Percentiles rank a stretch among this genome's conserved stretches.
Evolutionary conservation across 2,329 filamentous ascomycete species (phyloP).

Genomic region (Trichoderma endophyticum): DNA sequence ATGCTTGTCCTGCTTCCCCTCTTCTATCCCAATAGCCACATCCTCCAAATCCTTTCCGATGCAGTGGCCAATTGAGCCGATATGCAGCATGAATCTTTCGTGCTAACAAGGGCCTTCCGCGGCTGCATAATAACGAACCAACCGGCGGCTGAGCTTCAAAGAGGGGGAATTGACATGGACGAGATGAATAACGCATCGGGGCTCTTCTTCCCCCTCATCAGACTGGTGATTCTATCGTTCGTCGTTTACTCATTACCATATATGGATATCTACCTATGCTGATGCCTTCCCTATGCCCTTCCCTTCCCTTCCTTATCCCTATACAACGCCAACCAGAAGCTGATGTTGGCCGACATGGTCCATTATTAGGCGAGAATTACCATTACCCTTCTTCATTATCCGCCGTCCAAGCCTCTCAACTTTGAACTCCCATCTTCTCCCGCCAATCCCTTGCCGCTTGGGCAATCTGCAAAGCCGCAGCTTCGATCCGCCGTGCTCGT

Average conservation of each 20-base stretch:
- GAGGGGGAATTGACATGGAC: neutral
- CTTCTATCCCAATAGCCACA: neutral
- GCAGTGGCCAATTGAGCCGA: neutral
- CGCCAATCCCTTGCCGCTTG: constrained; percentile 28
- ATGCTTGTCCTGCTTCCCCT: neutral
- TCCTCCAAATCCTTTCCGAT: neutral
- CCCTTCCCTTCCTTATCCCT: neutral
- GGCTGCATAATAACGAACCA: constrained; percentile 6
- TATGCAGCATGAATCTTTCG: neutral
- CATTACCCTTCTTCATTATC: neutral
- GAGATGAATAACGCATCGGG: neutral
- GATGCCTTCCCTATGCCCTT: neutral
- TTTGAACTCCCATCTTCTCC: constrained; percentile 22
- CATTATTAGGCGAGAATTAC: constrained; percentile 14
- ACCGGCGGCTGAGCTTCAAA: neutral
- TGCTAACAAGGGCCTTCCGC: constrained; percentile 1
- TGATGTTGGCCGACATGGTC: constrained; percentile 8
- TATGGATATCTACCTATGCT: constrained; percentile 2
- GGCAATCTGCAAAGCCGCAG: constrained; percentile 27
- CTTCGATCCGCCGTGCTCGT: constrained; percentile 27
- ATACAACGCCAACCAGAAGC: constrained; percentile 9
- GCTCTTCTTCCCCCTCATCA: neutral
- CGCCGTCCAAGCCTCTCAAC: constrained; percentile 1
- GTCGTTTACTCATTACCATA: constrained; percentile 17
- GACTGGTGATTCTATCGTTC: neutral